A percentile compares a stretch with the other conserved stretches of the same genome.
Conservation (phyloP, 148 eudicot genomes). For the Diospyros lotus region DNA sequence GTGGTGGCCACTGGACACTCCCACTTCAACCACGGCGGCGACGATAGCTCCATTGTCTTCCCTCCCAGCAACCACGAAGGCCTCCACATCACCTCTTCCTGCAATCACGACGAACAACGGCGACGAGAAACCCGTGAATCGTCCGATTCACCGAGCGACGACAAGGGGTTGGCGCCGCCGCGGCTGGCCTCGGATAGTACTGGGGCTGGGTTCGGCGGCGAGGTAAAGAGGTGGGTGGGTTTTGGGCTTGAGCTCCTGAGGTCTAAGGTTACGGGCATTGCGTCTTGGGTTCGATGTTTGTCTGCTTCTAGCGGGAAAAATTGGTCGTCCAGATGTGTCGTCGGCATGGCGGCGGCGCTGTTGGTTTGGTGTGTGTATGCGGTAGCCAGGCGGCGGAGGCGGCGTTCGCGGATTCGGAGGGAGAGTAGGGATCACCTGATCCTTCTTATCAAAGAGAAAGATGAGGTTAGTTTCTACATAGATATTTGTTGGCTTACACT, state of each 20-base stretch:
- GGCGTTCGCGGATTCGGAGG: background rate
- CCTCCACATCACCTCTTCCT: slow-evolving; percentile 21
- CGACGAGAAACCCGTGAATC: background rate
- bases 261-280: slow-evolving; percentile 18
- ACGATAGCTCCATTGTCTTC: slow-evolving; percentile 17
- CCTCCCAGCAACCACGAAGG: slow-evolving; percentile 48
- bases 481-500: background rate
- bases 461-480: slow-evolving; percentile 31
- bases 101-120: background rate
- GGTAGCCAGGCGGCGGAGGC: slow-evolving; percentile 17
- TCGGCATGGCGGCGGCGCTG: slow-evolving; percentile 10
- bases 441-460: slow-evolving; percentile 30
- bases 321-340: background rate
- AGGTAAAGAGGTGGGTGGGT: slow-evolving; percentile 17
- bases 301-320: background rate
- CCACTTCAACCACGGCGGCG: background rate
- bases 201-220: background rate
- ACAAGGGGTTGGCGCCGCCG: background rate
- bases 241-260: slow-evolving; percentile 29
- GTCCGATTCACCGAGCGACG: background rate
- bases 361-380: slow-evolving; percentile 18
- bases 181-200: background rate
- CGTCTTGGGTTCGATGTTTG: background rate
- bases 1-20: background rate
- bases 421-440: slow-evolving; percentile 32